These are phyloP conservation scores for Tulasnella sp. DNA, from an alignment of 768 basidiomycete species.

Conservation along the genomic window DNA sequence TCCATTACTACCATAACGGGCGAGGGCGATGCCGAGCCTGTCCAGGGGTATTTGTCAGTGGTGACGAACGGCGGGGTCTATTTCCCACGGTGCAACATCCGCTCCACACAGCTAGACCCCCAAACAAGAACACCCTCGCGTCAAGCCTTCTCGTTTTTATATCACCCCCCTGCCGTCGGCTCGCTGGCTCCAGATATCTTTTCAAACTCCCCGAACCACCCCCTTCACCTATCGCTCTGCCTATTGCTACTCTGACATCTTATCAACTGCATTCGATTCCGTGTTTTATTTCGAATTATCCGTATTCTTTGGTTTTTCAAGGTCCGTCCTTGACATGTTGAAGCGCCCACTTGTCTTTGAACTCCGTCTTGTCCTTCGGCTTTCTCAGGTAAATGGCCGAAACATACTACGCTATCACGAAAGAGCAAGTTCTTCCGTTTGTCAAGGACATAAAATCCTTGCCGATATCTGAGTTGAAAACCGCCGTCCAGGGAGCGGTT, in stretches of 20 bases:
- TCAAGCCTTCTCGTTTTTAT: background rate
- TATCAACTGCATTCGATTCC: too few relatives aligned
- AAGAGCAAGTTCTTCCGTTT: conserved; percentile 1
- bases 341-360: too few relatives aligned
- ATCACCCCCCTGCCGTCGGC: background rate
- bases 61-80: background rate
- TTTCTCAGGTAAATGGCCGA: background rate
- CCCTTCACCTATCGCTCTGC: too few relatives aligned
- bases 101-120: background rate
- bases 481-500: background rate
- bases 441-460: background rate
- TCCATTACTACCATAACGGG: background rate
- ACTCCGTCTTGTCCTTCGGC: background rate
- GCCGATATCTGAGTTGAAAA: background rate
- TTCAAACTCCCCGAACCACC: too few relatives aligned
- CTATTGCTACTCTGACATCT: too few relatives aligned
- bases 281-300: too few relatives aligned
- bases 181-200: too few relatives aligned
- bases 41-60: background rate
- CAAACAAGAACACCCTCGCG: background rate
- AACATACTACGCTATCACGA: background rate
- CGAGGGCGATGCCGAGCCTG: background rate
- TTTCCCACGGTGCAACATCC: background rate
- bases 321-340: too few relatives aligned
- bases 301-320: too few relatives aligned